Conservation (phyloP, 179 eudicot species). For the Corrigiola litoralis region DNA sequence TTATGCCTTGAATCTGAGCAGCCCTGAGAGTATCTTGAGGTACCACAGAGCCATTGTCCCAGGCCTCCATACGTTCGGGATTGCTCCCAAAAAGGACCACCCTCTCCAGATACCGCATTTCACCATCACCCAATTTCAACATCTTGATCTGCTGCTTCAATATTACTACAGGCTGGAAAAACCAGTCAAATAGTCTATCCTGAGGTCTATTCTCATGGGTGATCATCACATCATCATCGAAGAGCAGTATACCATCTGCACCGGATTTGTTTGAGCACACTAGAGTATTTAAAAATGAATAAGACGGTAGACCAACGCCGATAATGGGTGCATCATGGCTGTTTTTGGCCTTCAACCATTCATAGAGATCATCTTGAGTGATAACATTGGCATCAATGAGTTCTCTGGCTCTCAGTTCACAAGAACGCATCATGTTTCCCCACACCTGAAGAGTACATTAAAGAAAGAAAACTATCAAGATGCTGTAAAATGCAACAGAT, state of each 20-base stretch:
- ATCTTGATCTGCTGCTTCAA: slow-evolving; percentile 74
- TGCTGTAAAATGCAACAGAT: not conserved
- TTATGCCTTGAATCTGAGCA: slow-evolving; percentile 85
- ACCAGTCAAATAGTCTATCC: slow-evolving; percentile 79
- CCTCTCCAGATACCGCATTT: slow-evolving; percentile 60
- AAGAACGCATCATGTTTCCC: slow-evolving; percentile 66
- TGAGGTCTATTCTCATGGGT: slow-evolving; percentile 68
- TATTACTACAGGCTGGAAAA: slow-evolving; percentile 80
- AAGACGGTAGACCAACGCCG: slow-evolving; percentile 69
- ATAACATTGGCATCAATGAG: slow-evolving; percentile 53
- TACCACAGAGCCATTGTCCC: slow-evolving; percentile 60
- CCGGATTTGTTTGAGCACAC: slow-evolving; percentile 56
- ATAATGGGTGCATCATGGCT: slow-evolving; percentile 46
- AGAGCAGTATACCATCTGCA: slow-evolving; percentile 54
- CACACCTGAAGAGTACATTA: slow-evolving; percentile 50
- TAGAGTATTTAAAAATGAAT: slow-evolving; percentile 48
- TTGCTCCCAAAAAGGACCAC: slow-evolving; percentile 56
- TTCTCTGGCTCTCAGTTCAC: slow-evolving; percentile 57
- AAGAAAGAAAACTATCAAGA: not conserved
- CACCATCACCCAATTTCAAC: slow-evolving; percentile 54
- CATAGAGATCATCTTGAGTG: slow-evolving; percentile 50
- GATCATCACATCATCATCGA: slow-evolving; percentile 51
- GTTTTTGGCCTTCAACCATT: slow-evolving; percentile 72
- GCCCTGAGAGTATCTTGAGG: slow-evolving; percentile 65
- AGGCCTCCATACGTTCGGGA: slow-evolving; percentile 43